Evolutionary conservation across 768 basidiomycete species (phyloP).

Genomic region (Tylopilus rubrobrunneus): DNA sequence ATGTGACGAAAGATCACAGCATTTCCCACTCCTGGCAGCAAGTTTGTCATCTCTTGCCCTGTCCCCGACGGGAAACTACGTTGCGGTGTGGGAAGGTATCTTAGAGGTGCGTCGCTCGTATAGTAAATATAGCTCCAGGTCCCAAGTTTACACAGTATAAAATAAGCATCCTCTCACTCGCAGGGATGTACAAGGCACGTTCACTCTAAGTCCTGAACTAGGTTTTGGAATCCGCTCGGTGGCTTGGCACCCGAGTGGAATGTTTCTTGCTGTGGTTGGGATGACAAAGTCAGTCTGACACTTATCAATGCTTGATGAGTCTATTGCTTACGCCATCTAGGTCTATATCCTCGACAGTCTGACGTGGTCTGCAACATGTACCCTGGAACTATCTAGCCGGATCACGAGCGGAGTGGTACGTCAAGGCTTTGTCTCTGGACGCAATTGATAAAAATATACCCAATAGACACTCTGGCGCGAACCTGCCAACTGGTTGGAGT

Average conservation of each 20-base stretch:
- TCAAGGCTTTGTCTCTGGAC: constrained; percentile 1
- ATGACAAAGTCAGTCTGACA: constrained; percentile 63
- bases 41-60: constrained; percentile 67
- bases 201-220: constrained; percentile 70
- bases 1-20: constrained; percentile 43
- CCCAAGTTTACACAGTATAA: constrained; percentile 54
- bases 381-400: constrained; percentile 58
- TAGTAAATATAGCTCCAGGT: background rate
- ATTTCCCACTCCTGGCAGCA: constrained; percentile 76
- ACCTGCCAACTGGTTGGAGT: constrained; percentile 78
- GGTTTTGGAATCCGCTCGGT: constrained; percentile 78
- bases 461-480: constrained; percentile 80
- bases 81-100: constrained; percentile 82
- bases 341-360: constrained; percentile 71
- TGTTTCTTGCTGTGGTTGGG: constrained; percentile 87
- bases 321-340: constrained; percentile 35
- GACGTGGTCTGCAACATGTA: constrained; percentile 67
- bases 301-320: background rate
- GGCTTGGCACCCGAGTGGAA: constrained; percentile 83
- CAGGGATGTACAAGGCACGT: constrained; percentile 60
- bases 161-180: constrained; percentile 62
- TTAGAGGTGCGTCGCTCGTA: constrained; percentile 58
- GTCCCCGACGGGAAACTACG: constrained; percentile 70
- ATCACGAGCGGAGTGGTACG: constrained; percentile 57
- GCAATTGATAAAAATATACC: background rate